Conservation (phyloP, 2,329 filamentous ascomycete species). For the Tolypocladium inflatum region DNA sequence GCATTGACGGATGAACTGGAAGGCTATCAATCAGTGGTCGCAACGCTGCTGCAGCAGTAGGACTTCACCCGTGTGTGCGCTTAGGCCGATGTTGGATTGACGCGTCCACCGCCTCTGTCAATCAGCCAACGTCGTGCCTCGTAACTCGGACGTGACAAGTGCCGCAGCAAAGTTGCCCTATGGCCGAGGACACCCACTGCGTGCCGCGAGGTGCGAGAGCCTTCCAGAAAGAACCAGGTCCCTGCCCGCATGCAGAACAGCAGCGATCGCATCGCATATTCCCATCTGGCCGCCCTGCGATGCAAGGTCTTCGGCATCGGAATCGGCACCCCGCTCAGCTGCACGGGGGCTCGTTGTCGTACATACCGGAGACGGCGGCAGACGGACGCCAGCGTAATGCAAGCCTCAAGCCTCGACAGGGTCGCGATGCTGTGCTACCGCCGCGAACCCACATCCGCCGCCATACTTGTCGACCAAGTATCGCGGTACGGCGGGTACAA, state of each 20-base stretch:
- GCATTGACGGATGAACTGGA: background rate
- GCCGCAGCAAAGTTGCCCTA: background rate
- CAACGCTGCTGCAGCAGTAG: background rate
- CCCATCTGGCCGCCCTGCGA: background rate
- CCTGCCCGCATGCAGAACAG: background rate
- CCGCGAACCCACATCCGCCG: background rate
- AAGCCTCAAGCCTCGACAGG: background rate
- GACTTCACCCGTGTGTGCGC: background rate
- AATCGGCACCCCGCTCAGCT: background rate
- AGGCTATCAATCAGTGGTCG: background rate
- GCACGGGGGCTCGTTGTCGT: background rate
- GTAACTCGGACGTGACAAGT: too few relatives aligned
- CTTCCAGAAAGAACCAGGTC: background rate
- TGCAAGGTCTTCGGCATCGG: background rate
- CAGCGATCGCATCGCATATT: background rate
- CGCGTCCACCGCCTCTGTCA: background rate
- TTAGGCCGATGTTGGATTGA: background rate
- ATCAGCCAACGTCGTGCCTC: background rate
- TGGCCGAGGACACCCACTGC: background rate
- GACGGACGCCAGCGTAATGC: background rate
- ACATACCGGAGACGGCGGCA: background rate
- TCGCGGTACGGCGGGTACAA: background rate
- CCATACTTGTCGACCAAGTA: background rate
- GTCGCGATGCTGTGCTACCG: background rate
- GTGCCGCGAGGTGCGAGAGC: background rate